A percentile compares a stretch with the other conserved stretches of the same genome.
phyloP scores from a whole-genome alignment of 225 moss, liverwort and hornwort genomes.

The Marchantia paleacea region DNA sequence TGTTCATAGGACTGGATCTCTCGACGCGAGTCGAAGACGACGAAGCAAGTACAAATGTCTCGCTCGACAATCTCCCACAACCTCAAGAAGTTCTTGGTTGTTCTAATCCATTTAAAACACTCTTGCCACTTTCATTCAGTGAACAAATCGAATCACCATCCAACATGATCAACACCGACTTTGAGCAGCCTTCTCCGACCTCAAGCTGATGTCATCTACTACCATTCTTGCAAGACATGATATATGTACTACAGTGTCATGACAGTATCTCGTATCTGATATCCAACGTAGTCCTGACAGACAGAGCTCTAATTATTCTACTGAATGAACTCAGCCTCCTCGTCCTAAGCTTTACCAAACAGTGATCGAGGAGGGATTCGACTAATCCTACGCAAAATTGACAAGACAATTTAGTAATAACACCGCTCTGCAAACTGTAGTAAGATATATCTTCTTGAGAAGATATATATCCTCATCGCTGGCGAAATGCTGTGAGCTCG shows the following conservation, averaged over 20 bases:
- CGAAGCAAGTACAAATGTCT: background rate
- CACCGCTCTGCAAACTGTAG: constrained; percentile 18
- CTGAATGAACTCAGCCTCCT: constrained; percentile 1
- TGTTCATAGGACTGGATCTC: background rate
- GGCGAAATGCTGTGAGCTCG: background rate
- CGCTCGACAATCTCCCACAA: background rate
- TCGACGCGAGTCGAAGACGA: background rate
- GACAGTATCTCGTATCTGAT: background rate
- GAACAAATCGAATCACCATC: background rate
- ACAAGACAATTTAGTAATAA: constrained; percentile 9
- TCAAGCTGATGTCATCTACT: background rate
- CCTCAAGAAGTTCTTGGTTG: background rate
- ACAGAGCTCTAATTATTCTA: constrained; percentile 24
- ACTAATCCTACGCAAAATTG: constrained; percentile 33
- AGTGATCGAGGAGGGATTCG: background rate
- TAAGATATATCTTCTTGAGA: constrained; percentile 22
- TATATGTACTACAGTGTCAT: constrained; percentile 17
- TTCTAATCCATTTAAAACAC: background rate
- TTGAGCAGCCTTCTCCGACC: background rate
- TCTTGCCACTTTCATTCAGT: background rate
- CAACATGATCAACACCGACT: background rate
- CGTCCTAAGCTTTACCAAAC: background rate
- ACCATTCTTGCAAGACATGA: background rate
- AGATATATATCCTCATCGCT: background rate
- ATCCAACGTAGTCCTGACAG: background rate